Evolutionary conservation across 1,284 basidiomycete species (phyloP).

Genomic region (Coniferiporia sulphurascens): DNA sequence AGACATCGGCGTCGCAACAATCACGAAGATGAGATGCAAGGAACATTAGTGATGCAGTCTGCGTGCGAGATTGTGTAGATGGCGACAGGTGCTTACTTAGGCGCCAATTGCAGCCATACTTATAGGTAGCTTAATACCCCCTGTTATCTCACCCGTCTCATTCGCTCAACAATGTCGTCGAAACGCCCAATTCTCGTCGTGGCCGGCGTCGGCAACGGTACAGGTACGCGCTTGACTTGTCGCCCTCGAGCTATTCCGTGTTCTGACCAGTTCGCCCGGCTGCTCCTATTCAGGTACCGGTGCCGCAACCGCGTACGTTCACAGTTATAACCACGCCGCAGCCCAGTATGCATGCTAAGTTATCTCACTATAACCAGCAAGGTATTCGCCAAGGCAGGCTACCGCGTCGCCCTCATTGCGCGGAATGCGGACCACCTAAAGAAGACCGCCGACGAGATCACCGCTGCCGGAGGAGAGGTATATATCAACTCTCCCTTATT

Average conservation of each 20-base stretch:
- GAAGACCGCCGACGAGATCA: constrained; percentile 22
- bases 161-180: background rate
- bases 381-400: constrained; percentile 22
- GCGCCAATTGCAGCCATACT: too few relatives aligned
- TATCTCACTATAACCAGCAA: background rate
- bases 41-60: too few relatives aligned
- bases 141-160: too few relatives aligned
- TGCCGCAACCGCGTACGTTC: constrained; percentile 16
- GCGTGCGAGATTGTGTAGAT: too few relatives aligned
- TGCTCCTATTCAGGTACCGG: constrained; percentile 12
- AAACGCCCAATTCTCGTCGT: constrained; percentile 6
- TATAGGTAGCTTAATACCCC: too few relatives aligned
- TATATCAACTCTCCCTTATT: background rate
- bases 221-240: background rate
- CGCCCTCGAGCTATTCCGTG: too few relatives aligned
- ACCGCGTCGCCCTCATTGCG: constrained; percentile 28
- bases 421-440: constrained; percentile 25
- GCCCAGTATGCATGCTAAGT: background rate
- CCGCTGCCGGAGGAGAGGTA: constrained; percentile 24
- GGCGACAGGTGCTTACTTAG: too few relatives aligned
- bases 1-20: too few relatives aligned
- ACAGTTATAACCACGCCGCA: too few relatives aligned
- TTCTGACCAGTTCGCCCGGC: background rate
- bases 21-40: too few relatives aligned
- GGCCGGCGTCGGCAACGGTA: constrained; percentile 5